Percentiles rank a stretch among this genome's conserved stretches.
Evolutionary conservation across 768 basidiomycete genomes (phyloP).

Genomic region (Jaapia argillacea): DNA sequence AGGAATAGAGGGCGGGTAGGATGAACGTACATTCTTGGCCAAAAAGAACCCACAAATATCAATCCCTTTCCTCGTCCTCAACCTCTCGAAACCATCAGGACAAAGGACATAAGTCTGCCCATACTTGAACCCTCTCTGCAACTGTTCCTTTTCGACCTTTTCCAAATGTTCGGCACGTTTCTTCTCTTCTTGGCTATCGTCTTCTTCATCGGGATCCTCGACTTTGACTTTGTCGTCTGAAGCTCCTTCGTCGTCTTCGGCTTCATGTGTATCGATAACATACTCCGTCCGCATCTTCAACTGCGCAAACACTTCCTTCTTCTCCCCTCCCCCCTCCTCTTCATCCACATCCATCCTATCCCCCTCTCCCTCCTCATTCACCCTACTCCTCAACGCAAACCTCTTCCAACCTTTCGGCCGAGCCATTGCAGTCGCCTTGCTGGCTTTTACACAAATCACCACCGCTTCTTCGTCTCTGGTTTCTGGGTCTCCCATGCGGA

Average conservation of each 20-base stretch:
- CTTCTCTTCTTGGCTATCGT: too few species aligned
- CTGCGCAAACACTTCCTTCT: conserved; percentile 25
- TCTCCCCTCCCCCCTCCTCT: conserved; percentile 5
- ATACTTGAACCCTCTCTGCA: conserved; percentile 80
- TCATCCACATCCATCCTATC: conserved; percentile 22
- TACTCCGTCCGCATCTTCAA: conserved; percentile 43
- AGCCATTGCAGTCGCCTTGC: conserved; percentile 69
- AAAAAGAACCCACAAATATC: conserved; percentile 83
- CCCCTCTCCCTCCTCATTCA: conserved; percentile 22
- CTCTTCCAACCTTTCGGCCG: conserved; percentile 76
- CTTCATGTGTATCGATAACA: conserved; percentile 35
- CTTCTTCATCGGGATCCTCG: conserved; percentile 17
- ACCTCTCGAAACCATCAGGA: conserved; percentile 72
- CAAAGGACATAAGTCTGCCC: conserved; percentile 83
- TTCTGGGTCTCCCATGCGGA: conserved; percentile 74
- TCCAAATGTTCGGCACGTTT: conserved; percentile 24
- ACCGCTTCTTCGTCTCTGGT: conserved; percentile 60
- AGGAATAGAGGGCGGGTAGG: too few species aligned
- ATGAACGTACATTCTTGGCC: conserved; percentile 47
- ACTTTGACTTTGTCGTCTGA: conserved; percentile 8
- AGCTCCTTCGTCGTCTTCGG: conserved; percentile 23
- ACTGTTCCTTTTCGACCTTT: conserved; percentile 68
- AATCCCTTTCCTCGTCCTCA: conserved; percentile 75
- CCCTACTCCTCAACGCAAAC: conserved; percentile 33
- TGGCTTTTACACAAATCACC: conserved; percentile 61